Evolutionary conservation across 2,329 filamentous ascomycete genomes (phyloP).

Genomic region (Diaporthe vaccinii): DNA sequence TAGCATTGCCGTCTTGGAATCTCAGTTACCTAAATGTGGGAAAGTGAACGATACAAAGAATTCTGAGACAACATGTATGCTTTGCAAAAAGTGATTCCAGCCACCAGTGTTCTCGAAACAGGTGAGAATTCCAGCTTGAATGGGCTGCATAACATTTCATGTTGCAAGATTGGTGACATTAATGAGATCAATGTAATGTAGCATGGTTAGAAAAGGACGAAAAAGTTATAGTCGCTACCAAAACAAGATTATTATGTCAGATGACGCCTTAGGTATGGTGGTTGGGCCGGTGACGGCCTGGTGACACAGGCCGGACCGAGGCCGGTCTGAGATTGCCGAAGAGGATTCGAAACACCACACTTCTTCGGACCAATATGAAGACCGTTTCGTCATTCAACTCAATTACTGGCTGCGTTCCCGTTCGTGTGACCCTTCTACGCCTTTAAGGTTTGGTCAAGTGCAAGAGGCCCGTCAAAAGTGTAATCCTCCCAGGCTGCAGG

Average conservation of each 20-base stretch:
- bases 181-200: background rate
- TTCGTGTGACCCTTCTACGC: background rate
- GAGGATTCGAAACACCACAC: background rate
- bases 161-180: too few relatives aligned
- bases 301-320: background rate
- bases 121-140: background rate
- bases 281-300: background rate
- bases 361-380: background rate
- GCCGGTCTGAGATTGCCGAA: background rate
- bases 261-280: background rate
- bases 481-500: slow-evolving; percentile 10
- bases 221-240: too few relatives aligned
- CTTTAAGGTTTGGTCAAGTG: background rate
- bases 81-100: background rate
- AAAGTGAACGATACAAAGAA: background rate
- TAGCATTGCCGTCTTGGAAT: background rate
- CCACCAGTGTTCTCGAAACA: background rate
- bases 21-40: background rate
- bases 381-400: background rate
- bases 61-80: too few relatives aligned
- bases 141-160: too few relatives aligned
- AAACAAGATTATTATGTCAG: background rate
- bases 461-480: background rate
- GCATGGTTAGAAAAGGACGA: background rate
- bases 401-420: too few relatives aligned